Evolutionary conservation across 352 stramenopile genomes (phyloP), one percentile per base, ranked within the genome.

Genomic region (Phytophthora europaea): DNA sequence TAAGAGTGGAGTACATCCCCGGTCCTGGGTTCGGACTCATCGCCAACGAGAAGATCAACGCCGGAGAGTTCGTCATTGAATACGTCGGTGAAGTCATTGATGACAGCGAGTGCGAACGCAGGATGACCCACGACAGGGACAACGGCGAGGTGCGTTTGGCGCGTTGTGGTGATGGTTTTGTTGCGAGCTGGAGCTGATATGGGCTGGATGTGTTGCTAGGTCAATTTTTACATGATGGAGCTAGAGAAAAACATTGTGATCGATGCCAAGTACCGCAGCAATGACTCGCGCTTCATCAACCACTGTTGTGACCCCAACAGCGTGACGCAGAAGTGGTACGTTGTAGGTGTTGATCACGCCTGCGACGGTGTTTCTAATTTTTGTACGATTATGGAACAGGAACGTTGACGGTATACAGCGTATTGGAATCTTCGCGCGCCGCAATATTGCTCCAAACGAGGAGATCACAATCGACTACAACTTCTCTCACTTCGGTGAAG

Each of bases 211-310:
- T 55, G 18, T 23, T 60, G 15, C 28, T 69, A 92, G 80, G 88
- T 81, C 8, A 87, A 94, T 52, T 94, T 93, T 51, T 98, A 97
- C 76, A 94, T 98, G 83, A 81, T 96, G 65, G 86, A 96, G 68
- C 82, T 96, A 38, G 89, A 94, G 75, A 94, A 94, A 31, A 88
- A 94, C 67, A 87, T 92, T 28, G 77, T 94, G 23, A 94, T 96
- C 51, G 92, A 98, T 54, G 92, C 91, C 22, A 91, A 91, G 53
- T 85, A 96, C 65, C 88, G 92, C 40, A 97, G 94, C 45, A 98
- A 98, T 67, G 91, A 98, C 28, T 96, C 95, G 40, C 89, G 97
- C 26, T 99, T 98, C 75, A 98, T 99, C 70, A 99, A 99, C 85
- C 93, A 98, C 72, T 98, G 92, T 70, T 98, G 95, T 61, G 91